A percentile compares a stretch with the other conserved stretches of the same genome.
These are phyloP conservation scores for Theobroma grandiflorum DNA, from an alignment of 441 rosid species.

Conservation along the genomic window DNA sequence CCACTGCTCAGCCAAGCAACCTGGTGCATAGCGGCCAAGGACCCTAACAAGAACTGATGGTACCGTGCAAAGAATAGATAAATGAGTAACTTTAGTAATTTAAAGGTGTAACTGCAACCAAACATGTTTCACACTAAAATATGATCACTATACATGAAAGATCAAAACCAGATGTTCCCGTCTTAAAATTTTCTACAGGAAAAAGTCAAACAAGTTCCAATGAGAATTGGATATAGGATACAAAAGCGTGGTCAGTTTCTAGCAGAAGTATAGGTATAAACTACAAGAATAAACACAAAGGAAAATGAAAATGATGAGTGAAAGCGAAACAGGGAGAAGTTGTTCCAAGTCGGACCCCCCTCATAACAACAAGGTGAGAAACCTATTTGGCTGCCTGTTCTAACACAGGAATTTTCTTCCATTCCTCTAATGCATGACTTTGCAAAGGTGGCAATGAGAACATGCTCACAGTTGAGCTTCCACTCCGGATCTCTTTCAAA, in stretches of 20 bases:
- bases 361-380: not conserved
- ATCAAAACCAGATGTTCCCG: not conserved
- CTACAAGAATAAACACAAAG: not conserved
- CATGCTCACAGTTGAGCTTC: slow-evolving; percentile 65
- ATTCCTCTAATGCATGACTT: slow-evolving; percentile 22
- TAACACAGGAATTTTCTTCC: slow-evolving; percentile 34
- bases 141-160: not conserved
- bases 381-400: slow-evolving; percentile 46
- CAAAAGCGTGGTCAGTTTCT: not conserved
- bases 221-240: slow-evolving; percentile 18
- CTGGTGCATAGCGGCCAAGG: not conserved
- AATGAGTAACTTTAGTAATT: not conserved
- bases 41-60: not conserved
- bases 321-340: not conserved
- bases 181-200: not conserved
- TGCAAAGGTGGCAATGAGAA: slow-evolving; percentile 71
- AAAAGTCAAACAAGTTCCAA: slow-evolving; percentile 20
- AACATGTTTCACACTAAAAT: not conserved
- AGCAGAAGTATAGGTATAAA: not conserved
- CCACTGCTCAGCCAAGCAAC: not conserved
- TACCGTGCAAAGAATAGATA: not conserved
- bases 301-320: not conserved
- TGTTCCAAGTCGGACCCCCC: not conserved
- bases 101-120: not conserved
- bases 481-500: slow-evolving; percentile 62